Conservation (phyloP, 75 land plant species). For the Pinus albicaulis region DNA sequence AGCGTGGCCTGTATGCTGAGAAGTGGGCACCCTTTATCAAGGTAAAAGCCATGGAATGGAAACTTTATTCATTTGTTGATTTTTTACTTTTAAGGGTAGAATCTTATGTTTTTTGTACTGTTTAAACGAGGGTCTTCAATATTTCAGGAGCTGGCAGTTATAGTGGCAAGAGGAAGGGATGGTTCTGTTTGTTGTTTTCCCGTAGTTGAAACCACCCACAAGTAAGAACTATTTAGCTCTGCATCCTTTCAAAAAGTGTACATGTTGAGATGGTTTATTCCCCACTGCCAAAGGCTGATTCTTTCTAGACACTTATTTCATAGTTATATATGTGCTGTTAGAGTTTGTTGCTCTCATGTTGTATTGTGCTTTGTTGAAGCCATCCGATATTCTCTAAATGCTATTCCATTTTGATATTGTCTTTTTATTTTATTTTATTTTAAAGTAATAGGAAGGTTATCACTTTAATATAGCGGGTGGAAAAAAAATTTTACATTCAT, state of each 20-base stretch:
- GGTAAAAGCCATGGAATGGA: constrained; percentile 33
- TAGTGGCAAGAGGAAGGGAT: constrained; percentile 91
- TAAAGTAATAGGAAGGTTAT: too few species aligned
- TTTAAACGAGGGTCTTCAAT: background rate
- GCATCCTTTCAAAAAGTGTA: background rate
- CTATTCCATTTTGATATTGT: background rate
- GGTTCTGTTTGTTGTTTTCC: constrained; percentile 66
- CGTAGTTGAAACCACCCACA: constrained; percentile 93
- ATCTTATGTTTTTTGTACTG: background rate
- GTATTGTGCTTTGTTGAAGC: background rate
- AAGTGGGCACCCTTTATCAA: constrained; percentile 94
- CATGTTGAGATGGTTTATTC: background rate
- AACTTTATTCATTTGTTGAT: background rate
- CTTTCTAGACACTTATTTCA: background rate
- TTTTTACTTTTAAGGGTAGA: background rate
- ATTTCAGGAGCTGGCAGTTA: constrained; percentile 81
- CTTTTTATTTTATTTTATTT: background rate
- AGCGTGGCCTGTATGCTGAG: constrained; percentile 87
- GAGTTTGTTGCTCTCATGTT: background rate
- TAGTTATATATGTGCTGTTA: background rate
- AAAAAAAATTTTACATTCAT: too few species aligned
- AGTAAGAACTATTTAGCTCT: constrained; percentile 29
- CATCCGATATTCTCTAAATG: background rate
- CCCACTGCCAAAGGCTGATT: background rate
- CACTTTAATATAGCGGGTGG: too few species aligned